Conservation (phyloP, 306 rosid genomes). For the Vigna hirtella region DNA sequence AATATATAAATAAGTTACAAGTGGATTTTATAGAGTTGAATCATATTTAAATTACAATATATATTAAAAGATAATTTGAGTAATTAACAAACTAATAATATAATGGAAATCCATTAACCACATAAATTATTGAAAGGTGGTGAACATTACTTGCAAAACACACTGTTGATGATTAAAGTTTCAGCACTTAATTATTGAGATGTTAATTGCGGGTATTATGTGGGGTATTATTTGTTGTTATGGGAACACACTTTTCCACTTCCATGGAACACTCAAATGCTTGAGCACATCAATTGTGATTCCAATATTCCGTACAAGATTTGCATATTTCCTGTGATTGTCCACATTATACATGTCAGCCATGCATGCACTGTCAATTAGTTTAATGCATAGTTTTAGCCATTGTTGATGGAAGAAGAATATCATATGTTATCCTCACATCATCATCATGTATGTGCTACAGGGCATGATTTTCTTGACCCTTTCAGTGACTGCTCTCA, state of each 20-base stretch:
- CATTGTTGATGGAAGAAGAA: constrained; percentile 10
- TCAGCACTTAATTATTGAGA: background rate
- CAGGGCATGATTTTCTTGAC: constrained; percentile 68
- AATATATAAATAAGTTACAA: no score
- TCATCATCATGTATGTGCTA: background rate
- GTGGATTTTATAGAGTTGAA: no score
- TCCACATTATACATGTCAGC: constrained; percentile 18
- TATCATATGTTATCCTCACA: background rate
- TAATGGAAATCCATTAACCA: background rate
- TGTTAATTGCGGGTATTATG: background rate
- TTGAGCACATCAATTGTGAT: constrained; percentile 23
- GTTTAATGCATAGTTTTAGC: constrained; percentile 13
- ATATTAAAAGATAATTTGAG: no score
- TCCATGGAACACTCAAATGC: background rate
- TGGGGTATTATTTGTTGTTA: background rate
- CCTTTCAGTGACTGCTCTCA: constrained; percentile 56
- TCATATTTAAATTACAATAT: no score
- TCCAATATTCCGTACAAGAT: constrained; percentile 48
- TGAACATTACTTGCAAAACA: background rate
- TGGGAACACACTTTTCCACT: constrained; percentile 19
- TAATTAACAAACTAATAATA: no score
- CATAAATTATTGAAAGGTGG: background rate
- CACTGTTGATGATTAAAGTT: background rate
- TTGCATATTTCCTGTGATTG: constrained; percentile 46
- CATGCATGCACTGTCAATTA: constrained; percentile 40